Conservation (phyloP, 352 stramenopile species). For the Pythium oligandrum region DNA sequence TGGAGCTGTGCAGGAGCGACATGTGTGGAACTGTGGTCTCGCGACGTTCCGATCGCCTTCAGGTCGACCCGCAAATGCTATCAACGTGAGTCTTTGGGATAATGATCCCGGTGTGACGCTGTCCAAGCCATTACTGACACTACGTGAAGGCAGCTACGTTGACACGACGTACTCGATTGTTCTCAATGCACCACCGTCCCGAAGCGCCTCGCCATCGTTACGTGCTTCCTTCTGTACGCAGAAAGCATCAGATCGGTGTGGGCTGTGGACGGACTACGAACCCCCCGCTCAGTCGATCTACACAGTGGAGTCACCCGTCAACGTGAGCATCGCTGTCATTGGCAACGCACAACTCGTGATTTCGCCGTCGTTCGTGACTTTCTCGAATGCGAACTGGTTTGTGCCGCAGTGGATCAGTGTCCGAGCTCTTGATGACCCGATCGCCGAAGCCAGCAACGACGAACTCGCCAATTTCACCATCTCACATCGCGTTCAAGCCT, state of each 20-base stretch:
- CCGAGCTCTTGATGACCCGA: constrained; percentile 33
- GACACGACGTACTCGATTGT: constrained; percentile 46
- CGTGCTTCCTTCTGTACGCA: constrained; percentile 25
- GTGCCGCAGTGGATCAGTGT: constrained; percentile 48
- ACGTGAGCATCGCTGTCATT: constrained; percentile 58
- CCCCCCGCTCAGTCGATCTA: constrained; percentile 32
- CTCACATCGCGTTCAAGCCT: constrained; percentile 53
- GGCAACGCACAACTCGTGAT: constrained; percentile 42
- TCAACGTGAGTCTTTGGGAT: constrained; percentile 72
- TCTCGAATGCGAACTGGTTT: constrained; percentile 59
- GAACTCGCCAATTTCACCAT: constrained; percentile 25
- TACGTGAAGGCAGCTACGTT: constrained; percentile 23
- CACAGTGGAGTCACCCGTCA: constrained; percentile 5
- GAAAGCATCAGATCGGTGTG: constrained; percentile 33
- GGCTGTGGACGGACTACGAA: constrained; percentile 39
- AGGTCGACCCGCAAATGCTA: background rate
- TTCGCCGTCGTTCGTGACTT: constrained; percentile 53
- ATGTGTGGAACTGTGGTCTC: constrained; percentile 69
- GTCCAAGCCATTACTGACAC: constrained; percentile 27
- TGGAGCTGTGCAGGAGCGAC: constrained; percentile 31
- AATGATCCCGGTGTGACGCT: constrained; percentile 72
- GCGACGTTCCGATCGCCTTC: constrained; percentile 26
- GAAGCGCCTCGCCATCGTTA: constrained; percentile 4
- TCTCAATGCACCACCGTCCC: constrained; percentile 50
- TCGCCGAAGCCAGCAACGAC: constrained; percentile 28